Base-by-base conservation (phyloP, 1,139 yeast species). In the Candida sojae region DNA sequence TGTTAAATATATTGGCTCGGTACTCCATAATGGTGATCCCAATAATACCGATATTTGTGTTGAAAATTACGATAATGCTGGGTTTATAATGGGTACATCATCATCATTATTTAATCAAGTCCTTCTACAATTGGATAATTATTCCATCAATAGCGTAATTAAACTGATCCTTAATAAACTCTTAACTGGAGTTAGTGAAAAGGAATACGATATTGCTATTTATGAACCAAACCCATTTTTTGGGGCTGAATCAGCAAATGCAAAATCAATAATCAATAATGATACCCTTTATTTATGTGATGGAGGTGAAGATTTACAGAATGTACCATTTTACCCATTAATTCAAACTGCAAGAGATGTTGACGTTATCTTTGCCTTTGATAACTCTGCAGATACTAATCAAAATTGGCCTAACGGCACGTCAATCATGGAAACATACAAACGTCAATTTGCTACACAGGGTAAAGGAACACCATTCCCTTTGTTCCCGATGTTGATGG, bases 301-400 rank as follows among this genome's bases (percentile, higher is more conserved):
- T 62, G 97, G 97, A 51, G 96, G 97, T 55, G 92, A 86, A 65
- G 96, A 88, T 67, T 67, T 64, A 11, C 93, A 90, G 63, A 87
- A 86, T 57, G 75, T 91, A 30, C 97, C 97, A 8, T 69, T 89
- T 42, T 74, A 79, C 51, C 97, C 97, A 23, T 73, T 90, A 57
- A 65, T 90, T 43, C 93, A 86, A 65, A 79, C 82, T 9, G 78
- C 77, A 42, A 80, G 97, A 61, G 71, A 74, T n/a, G 74, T 90
- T 23, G 98, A 91, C 62, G 82, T 87, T 10, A 77, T 91, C 32
- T 80, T 91, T 64, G 96, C 96, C 0, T 84, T 82, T 61, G 98
- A 91, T 62, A 87, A 86, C 66, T 83, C 91, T n/a, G 93, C 89
- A 39, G 96, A 91, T 58, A 84, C 93, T 0, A 67, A 70, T 11